These are phyloP conservation scores for Fusarium globosum DNA, from an alignment of 2,329 filamentous ascomycete genomes.

Conservation along the genomic window DNA sequence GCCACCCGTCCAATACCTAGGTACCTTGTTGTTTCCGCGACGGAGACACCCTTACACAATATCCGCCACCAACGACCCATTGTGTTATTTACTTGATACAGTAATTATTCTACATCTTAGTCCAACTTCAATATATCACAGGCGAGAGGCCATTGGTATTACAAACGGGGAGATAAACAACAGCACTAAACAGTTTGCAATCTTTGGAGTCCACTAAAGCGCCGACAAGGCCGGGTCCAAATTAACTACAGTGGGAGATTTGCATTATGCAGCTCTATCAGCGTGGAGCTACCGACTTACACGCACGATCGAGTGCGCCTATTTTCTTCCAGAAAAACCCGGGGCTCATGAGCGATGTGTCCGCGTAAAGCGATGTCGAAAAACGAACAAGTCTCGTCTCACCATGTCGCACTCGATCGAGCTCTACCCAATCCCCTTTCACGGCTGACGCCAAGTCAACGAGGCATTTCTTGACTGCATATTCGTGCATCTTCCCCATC, in stretches of 20 bases:
- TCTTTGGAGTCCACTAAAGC: conserved; percentile 35
- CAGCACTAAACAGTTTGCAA: conserved; percentile 18
- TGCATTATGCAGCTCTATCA: conserved; percentile 34
- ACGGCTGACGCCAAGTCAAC: conserved; percentile 33
- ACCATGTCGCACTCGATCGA: conserved; percentile 6
- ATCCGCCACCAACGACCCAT: conserved; percentile 6
- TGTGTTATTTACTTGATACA: conserved; percentile 16
- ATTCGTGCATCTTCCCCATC: conserved; percentile 40
- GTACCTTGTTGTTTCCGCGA: not conserved
- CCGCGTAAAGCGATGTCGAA: conserved; percentile 1
- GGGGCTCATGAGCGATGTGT: conserved; percentile 7
- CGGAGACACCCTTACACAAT: conserved; percentile 1
- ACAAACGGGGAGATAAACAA: conserved; percentile 1
- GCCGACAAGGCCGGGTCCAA: conserved; percentile 31
- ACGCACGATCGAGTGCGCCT: not conserved
- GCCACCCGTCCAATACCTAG: not conserved
- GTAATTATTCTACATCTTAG: conserved; percentile 17
- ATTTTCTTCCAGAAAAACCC: conserved; percentile 22
- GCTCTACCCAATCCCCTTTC: conserved; percentile 27
- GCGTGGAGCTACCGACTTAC: conserved; percentile 23
- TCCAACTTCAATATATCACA: not conserved
- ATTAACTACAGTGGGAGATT: conserved; percentile 30
- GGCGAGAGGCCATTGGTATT: conserved; percentile 2
- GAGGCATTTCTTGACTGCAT: conserved; percentile 47
- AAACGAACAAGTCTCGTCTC: conserved; percentile 10